Percentiles rank a stretch among this genome's conserved stretches.
These are phyloP conservation scores for Lactarius psammicola DNA, from an alignment of 768 basidiomycete species.

Conservation along the genomic window DNA sequence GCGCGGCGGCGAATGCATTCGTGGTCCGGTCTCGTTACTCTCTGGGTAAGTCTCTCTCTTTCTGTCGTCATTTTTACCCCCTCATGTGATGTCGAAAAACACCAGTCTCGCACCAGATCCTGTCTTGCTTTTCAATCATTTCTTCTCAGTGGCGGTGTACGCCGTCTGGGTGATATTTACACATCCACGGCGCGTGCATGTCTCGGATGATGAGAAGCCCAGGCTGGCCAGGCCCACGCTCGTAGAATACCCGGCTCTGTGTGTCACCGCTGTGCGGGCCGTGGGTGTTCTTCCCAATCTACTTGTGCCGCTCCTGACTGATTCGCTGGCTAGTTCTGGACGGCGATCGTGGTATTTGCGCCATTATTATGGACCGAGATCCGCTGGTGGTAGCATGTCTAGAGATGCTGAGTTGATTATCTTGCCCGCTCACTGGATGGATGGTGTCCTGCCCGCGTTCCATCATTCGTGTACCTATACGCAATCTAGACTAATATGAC, in stretches of 20 bases:
- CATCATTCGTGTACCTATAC: background rate
- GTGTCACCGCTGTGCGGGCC: conserved; percentile 60
- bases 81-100: background rate
- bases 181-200: conserved; percentile 45
- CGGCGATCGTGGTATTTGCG: conserved; percentile 84
- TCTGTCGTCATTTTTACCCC: background rate
- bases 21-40: conserved; percentile 86
- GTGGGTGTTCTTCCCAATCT: conserved; percentile 41
- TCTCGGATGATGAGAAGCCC: conserved; percentile 39
- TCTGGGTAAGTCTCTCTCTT: conserved; percentile 61
- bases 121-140: conserved; percentile 78
- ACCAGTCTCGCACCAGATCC: conserved; percentile 79
- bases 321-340: conserved; percentile 68
- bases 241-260: conserved; percentile 66
- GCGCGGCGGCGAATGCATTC: conserved; percentile 82
- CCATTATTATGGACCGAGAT: conserved; percentile 89
- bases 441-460: background rate
- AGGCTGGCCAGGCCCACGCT: conserved; percentile 45
- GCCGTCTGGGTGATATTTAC: conserved; percentile 90
- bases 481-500: conserved; percentile 6
- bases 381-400: conserved; percentile 53
- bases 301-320: background rate
- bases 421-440: background rate
- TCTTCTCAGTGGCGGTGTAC: conserved; percentile 95
- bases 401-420: background rate